phyloP scores from a whole-genome alignment of 345 rosid species.

The Eucalyptus sp. region DNA sequence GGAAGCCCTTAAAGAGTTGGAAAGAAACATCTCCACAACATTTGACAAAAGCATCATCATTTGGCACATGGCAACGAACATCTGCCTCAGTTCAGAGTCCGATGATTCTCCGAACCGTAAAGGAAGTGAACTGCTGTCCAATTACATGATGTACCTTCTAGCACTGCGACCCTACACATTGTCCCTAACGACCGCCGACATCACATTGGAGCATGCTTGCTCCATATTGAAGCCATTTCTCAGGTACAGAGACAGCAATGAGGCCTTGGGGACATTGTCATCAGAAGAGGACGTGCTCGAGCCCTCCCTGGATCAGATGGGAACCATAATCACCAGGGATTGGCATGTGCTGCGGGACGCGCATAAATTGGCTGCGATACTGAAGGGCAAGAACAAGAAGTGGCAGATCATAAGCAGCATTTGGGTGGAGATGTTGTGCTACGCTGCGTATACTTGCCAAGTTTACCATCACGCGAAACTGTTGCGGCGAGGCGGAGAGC shows the following conservation, averaged over 20 bases:
- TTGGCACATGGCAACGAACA: background rate
- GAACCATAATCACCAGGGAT: background rate
- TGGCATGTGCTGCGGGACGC: background rate
- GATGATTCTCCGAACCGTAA: background rate
- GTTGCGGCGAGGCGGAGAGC: background rate
- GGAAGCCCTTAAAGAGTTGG: background rate
- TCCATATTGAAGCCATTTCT: background rate
- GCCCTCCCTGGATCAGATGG: background rate
- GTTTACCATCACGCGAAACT: background rate
- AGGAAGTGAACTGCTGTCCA: background rate
- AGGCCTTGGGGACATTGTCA: background rate
- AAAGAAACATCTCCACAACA: background rate
- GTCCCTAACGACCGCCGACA: background rate
- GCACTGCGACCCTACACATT: background rate
- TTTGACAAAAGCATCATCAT: background rate
- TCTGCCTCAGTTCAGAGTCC: background rate
- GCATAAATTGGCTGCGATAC: background rate
- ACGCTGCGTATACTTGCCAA: background rate
- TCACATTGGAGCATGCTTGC: background rate
- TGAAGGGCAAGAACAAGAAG: background rate
- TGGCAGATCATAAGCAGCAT: background rate
- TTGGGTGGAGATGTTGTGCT: constrained; percentile 1
- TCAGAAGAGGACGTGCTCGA: background rate
- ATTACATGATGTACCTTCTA: background rate
- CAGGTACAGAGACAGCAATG: background rate